Evolutionary conservation across 1,139 yeast species (phyloP), one percentile per base, ranked within the genome.

Genomic region (Nematodospora anomalae): DNA sequence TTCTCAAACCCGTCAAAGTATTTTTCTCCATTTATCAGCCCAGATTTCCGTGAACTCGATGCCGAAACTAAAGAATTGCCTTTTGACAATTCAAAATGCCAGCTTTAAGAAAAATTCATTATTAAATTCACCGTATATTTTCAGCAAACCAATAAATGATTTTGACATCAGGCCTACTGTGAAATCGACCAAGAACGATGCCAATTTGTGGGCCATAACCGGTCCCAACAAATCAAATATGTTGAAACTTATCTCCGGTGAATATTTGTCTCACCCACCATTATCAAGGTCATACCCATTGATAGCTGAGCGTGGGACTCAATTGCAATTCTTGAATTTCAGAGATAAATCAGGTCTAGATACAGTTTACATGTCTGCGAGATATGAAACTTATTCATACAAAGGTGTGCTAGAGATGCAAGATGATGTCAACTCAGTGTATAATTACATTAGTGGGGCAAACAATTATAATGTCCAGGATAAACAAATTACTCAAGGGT

Each of bases 341-440:
- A 70, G 74, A 41, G 84, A 85, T 15, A 47, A 45, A 14, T 57
- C 69, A 1, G 74, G 75, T 1, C 54, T 76, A 42, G 83, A 74
- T 47, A 84, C 80, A 35, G 86, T 89, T 1, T 95, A 90, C 61
- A 54, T 92, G 34, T 80, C 95, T 31, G 96, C 97, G 1, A 62
- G 98, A 34, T 92, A 88, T 53, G 98, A 92, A 58, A 79, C 80
- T 33, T 85, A 76, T 36, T 58, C 74, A 2, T 65, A 52, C 54
- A 82, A 90, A 44, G 97, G 73, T 1, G 49, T 27, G 12, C 46
- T 65, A 28, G 74, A 67, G 32, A 84, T 64, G 60, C 81, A 83
- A 36, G 83, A 84, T 47, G 96, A 92, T 57, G 80, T 78, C 44
- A 79, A 84, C 16, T 78, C 92, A n/a, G 74, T 71, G 22, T 66